Evolutionary conservation across 129 eudicot genomes (phyloP).

Genomic region (Smallanthus sonchifolius): DNA sequence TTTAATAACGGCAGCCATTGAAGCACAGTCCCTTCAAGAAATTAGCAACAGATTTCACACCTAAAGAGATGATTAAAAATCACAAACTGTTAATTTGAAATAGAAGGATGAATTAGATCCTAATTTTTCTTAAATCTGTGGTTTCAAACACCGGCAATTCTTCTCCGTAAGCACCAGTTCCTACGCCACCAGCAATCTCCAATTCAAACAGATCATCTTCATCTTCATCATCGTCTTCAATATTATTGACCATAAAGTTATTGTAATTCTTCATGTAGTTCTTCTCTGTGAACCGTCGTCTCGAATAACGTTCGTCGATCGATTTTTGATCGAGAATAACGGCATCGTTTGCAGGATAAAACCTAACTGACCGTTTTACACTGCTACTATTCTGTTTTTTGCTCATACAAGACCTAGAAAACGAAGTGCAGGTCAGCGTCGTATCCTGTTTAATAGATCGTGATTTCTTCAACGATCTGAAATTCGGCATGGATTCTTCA

Average conservation of each 20-base stretch:
- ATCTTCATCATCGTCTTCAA: slow-evolving; percentile 41
- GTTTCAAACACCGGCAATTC: slow-evolving; percentile 86
- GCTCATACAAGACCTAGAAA: slow-evolving; percentile 66
- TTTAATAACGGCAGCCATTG: no score
- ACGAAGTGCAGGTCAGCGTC: slow-evolving; percentile 38
- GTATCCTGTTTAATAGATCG: slow-evolving; percentile 53
- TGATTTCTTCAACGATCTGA: slow-evolving; percentile 49
- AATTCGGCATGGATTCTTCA: slow-evolving; percentile 23
- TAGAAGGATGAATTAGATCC: slow-evolving; percentile 24
- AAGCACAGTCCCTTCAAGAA: no score
- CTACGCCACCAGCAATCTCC: slow-evolving; percentile 47
- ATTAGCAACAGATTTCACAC: no score
- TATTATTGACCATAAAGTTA: slow-evolving; percentile 1
- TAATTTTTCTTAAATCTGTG: slow-evolving; percentile 53
- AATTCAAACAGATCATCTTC: slow-evolving; percentile 92
- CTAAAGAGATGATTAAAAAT: no score
- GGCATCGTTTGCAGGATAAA: slow-evolving; percentile 51
- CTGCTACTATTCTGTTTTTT: slow-evolving; percentile 34
- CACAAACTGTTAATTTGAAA: not conserved
- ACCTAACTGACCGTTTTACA: slow-evolving; percentile 64
- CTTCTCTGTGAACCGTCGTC: slow-evolving; percentile 33
- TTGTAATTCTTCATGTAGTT: slow-evolving; percentile 17
- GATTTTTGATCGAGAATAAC: slow-evolving; percentile 30
- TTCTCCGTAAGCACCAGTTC: slow-evolving; percentile 34
- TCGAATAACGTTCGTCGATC: slow-evolving; percentile 7